Conservation (phyloP, 345 rosid species). For the Euphorbia tirucalli region DNA sequence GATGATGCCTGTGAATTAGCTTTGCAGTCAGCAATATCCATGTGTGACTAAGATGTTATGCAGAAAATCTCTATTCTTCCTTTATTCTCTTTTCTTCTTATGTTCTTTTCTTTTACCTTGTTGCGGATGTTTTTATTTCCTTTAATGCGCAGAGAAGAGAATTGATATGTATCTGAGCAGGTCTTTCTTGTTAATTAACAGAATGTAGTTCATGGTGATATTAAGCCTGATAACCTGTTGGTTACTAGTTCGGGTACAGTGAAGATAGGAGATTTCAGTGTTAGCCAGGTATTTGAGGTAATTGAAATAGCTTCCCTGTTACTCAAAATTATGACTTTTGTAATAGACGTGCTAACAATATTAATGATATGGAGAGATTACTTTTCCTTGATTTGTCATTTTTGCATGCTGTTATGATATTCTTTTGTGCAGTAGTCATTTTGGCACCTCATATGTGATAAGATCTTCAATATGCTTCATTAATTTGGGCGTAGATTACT, state of each 20-base stretch:
- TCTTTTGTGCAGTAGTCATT: not conserved
- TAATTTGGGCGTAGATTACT: not conserved
- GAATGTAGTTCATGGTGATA: constrained; percentile 96
- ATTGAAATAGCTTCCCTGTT: constrained; percentile 15
- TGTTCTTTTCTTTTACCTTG: not conserved
- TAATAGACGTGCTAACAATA: not conserved
- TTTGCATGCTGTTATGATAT: not conserved
- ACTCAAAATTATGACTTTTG: not conserved
- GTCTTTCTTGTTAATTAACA: constrained; percentile 29
- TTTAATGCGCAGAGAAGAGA: not conserved
- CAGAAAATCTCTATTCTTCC: too few species aligned
- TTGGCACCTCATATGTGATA: not conserved
- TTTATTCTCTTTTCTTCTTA: too few species aligned
- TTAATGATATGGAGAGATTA: not conserved
- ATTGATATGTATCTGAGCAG: not conserved
- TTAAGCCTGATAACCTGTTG: constrained; percentile 95
- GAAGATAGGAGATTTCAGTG: constrained; percentile 98
- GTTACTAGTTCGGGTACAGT: constrained; percentile 69
- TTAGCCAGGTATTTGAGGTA: constrained; percentile 98
- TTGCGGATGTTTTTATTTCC: not conserved
- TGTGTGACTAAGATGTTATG: not conserved
- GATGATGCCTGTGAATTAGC: not conserved
- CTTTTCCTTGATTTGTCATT: not conserved
- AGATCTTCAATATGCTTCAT: not conserved
- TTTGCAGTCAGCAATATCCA: not conserved